Conservation (phyloP, 2,329 filamentous ascomycete species). For the Pyrenochaeta sp. region DNA sequence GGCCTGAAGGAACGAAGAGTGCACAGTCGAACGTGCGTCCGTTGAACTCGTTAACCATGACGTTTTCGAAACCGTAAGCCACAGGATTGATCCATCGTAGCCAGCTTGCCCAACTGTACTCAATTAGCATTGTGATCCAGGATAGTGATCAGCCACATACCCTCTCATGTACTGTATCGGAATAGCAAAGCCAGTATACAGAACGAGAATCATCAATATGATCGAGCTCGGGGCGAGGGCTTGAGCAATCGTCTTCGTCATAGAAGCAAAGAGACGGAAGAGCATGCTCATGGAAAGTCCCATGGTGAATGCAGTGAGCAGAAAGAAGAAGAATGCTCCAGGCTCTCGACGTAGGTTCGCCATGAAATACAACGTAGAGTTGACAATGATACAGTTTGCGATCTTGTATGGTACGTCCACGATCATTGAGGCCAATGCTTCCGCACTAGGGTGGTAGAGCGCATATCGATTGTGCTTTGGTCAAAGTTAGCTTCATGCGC, state of each 20-base stretch:
- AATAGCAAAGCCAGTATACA: slow-evolving; percentile 72
- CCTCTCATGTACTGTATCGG: slow-evolving; percentile 64
- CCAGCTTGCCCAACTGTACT: slow-evolving; percentile 46
- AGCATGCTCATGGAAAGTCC: slow-evolving; percentile 81
- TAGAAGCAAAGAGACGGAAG: slow-evolving; percentile 78
- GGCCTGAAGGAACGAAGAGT: slow-evolving; percentile 50
- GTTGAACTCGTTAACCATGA: slow-evolving; percentile 76
- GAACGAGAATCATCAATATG: slow-evolving; percentile 68
- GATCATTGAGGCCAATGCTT: slow-evolving; percentile 82
- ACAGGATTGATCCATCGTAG: slow-evolving; percentile 77
- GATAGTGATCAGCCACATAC: slow-evolving; percentile 7
- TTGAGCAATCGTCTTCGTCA: slow-evolving; percentile 70
- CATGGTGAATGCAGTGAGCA: slow-evolving; percentile 64
- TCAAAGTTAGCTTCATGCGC: slow-evolving; percentile 2
- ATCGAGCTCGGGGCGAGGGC: slow-evolving; percentile 63
- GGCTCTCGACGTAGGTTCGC: slow-evolving; percentile 75
- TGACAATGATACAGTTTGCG: slow-evolving; percentile 73
- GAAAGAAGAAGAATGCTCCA: slow-evolving; percentile 82
- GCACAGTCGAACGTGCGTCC: slow-evolving; percentile 37
- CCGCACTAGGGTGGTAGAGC: slow-evolving; percentile 86
- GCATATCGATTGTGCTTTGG: slow-evolving; percentile 77
- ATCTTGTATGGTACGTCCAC: slow-evolving; percentile 83
- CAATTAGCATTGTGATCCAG: slow-evolving; percentile 4
- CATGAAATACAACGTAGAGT: slow-evolving; percentile 83
- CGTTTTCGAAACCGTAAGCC: slow-evolving; percentile 77